Evolutionary conservation across 352 stramenopile genomes (phyloP), one percentile per base, ranked within the genome.

Genomic region (Albugo laibachii): DNA sequence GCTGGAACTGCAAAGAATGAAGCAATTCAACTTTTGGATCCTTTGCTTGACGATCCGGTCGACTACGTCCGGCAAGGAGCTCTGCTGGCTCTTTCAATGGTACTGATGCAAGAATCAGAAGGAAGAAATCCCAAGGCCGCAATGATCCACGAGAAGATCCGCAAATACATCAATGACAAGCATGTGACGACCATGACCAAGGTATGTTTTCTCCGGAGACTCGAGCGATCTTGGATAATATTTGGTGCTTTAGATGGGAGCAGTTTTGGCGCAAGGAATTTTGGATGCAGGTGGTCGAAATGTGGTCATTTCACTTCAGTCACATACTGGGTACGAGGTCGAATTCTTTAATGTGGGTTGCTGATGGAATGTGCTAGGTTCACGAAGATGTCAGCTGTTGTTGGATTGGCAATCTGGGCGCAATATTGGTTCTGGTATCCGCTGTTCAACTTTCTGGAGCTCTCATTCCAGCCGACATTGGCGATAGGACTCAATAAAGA

Each of bases 351-450:
- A 19, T 8, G 38, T 3, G 16, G 38, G 16, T 10, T 43, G 8
- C 20, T 43, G 38, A 43, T 19, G 38, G 8, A 24, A 43, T 43
- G 38, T 43, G 16, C 3, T 52, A 62, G 54, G 10, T 98, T 98
- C 56, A 96, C 89, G 2, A 99, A 98, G 71, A 97, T 97, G 83
- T 88, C 78, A 3, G 88, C 83, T 37, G 92, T 97, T 5, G 89
- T 98, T 10, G 95, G 95, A 31, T 58, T 99, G 24, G 91, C 86
- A 4, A 67, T 99, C 36, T 99, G 92, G 88, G 75, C 94, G 24
- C 95, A 99, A 69, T 92, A 99, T 58, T 99, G 95, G 95, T 98
- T 98, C 63, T 99, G 95, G 95, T 98, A 98, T 65, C 95, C 95
- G 34, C 80, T 98, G 47, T 95, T 97, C 69, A 93, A 98, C 67